Base-by-base conservation (phyloP, 1,284 basidiomycete genomes). In the Phylloboletellus chloephorus region DNA sequence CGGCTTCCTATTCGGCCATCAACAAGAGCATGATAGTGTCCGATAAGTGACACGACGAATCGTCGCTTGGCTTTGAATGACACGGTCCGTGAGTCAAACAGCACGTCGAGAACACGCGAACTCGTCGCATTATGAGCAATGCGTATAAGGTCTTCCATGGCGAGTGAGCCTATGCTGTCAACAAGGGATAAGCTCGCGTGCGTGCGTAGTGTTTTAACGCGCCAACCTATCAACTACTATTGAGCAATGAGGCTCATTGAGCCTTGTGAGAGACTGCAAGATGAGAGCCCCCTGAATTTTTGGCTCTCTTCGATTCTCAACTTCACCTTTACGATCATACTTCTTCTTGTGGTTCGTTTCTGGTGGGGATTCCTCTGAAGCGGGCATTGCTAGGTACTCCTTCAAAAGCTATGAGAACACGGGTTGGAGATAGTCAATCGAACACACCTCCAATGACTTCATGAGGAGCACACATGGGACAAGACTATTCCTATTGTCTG, bases 1-100 rank as follows among this genome's bases (percentile, higher is more conserved):
- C 90, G 75, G 52, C 87, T 90, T 34, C 94, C 93, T 50, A 95
- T 79, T 17, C 86, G 78, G 59, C 95, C 88, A 57, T 92, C 82
- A 2, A 88, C 86, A 16, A 97, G 76, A 21, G 66, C 57, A 54
- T 85, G 80, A 61, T 83, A 95, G 43, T 81, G 73, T 3, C 82
- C 87, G 31, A 91, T 76, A 51, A 94, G 79, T 2, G 74, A 70
- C 56, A 83, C 66, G 38, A 92, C 74, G 32, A 95, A 76, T 50
- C 73, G 71, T 19, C 88, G 78, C 48, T 87, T 82, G 28, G 72
- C 69, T 56, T 85, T 86, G 23, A 71, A 61, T 2, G 79, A 63
- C 0, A 91, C 78, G 0, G 79, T 75, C 0, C 79, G 63, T 1
- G 85, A 84, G 5, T 82, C 79, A 8, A 96, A 66, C 13, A 91